A percentile compares a stretch with the other conserved stretches of the same genome.
Conservation (phyloP, 345 rosid species). For the Camelina laxa region DNA sequence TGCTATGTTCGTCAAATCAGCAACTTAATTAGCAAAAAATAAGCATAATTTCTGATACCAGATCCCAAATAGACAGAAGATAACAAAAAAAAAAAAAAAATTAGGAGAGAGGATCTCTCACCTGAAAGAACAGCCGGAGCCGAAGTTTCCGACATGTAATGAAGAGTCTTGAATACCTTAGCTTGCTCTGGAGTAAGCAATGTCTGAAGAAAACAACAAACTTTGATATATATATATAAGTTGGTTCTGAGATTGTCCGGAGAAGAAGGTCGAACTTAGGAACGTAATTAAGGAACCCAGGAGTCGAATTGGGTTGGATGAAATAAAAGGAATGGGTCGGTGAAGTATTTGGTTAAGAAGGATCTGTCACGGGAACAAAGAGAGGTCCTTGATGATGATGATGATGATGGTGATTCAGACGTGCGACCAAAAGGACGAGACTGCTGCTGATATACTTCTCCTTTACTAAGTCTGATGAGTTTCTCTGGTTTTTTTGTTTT, state of each 20-base stretch:
- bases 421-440: slow-evolving; percentile 55
- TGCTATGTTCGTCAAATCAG: slow-evolving; percentile 4
- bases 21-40: not conserved
- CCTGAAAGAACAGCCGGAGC: slow-evolving; percentile 55
- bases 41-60: slow-evolving; percentile 7
- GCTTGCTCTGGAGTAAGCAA: slow-evolving; percentile 15
- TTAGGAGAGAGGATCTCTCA: slow-evolving; percentile 30
- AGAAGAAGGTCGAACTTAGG: slow-evolving; percentile 23
- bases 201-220: not conserved
- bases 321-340: slow-evolving; percentile 37
- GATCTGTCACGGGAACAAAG: slow-evolving; percentile 51
- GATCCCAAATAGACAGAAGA: slow-evolving; percentile 36
- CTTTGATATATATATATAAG: not conserved
- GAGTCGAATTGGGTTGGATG: slow-evolving; percentile 19
- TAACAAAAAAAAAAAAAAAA: not conserved
- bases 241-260: slow-evolving; percentile 14
- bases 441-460: slow-evolving; percentile 21
- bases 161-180: not conserved
- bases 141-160: slow-evolving; percentile 53
- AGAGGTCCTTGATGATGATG: slow-evolving; percentile 44
- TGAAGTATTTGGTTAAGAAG: slow-evolving; percentile 39
- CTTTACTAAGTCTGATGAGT: slow-evolving; percentile 31
- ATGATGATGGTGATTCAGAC: slow-evolving; percentile 52
- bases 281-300: slow-evolving; percentile 23
- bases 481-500: not conserved